Base-by-base conservation (phyloP, 345 rosid species). In the Aethionema arabicum region DNA sequence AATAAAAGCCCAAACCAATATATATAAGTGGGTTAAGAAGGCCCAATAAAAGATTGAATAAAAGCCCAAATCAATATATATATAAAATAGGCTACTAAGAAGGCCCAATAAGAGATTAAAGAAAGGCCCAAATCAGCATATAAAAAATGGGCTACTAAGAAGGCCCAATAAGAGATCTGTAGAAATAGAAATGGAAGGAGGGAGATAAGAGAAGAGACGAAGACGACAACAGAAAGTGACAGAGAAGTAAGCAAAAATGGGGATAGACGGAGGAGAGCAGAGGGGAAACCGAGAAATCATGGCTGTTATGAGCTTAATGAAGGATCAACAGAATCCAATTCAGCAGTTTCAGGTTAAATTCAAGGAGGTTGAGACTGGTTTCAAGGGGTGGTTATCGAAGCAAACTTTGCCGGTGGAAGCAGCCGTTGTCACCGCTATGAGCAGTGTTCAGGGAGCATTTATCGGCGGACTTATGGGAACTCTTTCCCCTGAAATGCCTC, bases 381-480 rank as follows among this genome's bases (percentile, higher is more conserved):
- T 86, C 82, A 82, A 76, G 75, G 50, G 77, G 1, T 91, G 98
- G 98, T 66, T 86, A 52, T 78, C 98, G 10, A 76, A 77, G 59
- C 98, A 91, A 78, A 72, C 87, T 36, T 57, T 86, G 58, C 74
- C 90, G 0, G 85, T 88, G 10, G 96, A 91, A 74, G 95, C 88
- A 11, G 86, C 86, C 46, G 73, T 91, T 11, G 95, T 83, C 42
- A 78, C 95, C 55, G 83, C 82, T 81, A 85, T 88, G 77, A 70
- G 81, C 49, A 84, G 80, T 4, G 67, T 68, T 21, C 95, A 91
- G 69, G 98, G 98, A 45, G 98, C 88, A 2, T 85, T 86, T 39
- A 88, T 91, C 39, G 98, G 98, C 1, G 95, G 68, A 42, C 33
- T 91, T 14, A 82, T 91, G 92, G 95, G 96, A 0, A 79, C 79